phyloP scores from a whole-genome alignment of 345 rosid genomes.

The Punica granatum region DNA sequence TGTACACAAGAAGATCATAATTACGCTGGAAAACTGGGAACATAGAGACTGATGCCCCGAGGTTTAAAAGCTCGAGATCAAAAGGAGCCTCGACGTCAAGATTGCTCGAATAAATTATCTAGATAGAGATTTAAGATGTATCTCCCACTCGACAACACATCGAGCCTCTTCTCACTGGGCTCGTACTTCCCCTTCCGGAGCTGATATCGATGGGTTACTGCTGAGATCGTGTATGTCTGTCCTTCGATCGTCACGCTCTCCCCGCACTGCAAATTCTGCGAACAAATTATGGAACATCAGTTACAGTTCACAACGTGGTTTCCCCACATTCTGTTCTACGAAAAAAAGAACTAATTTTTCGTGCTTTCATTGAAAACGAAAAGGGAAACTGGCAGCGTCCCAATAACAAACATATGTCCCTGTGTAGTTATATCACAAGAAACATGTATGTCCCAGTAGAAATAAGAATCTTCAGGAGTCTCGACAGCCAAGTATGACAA shows the following conservation, averaged over 20 bases:
- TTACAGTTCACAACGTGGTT: neutral
- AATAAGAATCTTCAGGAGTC: neutral
- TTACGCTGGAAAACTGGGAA: neutral
- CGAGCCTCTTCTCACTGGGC: slow-evolving; percentile 82
- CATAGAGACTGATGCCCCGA: neutral
- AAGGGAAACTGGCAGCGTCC: neutral
- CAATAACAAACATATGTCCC: neutral
- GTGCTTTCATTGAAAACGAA: neutral
- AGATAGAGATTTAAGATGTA: slow-evolving; percentile 59
- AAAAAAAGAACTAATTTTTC: neutral
- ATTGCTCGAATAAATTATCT: slow-evolving; percentile 61
- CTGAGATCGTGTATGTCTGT: slow-evolving; percentile 63
- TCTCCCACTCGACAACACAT: slow-evolving; percentile 54
- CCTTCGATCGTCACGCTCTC: slow-evolving; percentile 88
- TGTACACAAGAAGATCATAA: neutral
- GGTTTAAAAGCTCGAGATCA: neutral
- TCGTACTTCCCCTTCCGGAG: slow-evolving; percentile 88
- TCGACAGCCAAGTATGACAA: neutral
- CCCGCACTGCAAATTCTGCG: slow-evolving; percentile 85
- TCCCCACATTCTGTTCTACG: neutral
- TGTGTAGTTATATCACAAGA: neutral
- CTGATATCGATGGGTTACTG: slow-evolving; percentile 83
- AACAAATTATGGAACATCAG: neutral
- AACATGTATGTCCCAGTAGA: neutral
- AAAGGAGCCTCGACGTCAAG: slow-evolving; percentile 21